Percentiles rank a stretch among this genome's conserved stretches.
Evolutionary conservation across 768 basidiomycete genomes (phyloP).

Genomic region (Lanmaoa pseudosensibilis): DNA sequence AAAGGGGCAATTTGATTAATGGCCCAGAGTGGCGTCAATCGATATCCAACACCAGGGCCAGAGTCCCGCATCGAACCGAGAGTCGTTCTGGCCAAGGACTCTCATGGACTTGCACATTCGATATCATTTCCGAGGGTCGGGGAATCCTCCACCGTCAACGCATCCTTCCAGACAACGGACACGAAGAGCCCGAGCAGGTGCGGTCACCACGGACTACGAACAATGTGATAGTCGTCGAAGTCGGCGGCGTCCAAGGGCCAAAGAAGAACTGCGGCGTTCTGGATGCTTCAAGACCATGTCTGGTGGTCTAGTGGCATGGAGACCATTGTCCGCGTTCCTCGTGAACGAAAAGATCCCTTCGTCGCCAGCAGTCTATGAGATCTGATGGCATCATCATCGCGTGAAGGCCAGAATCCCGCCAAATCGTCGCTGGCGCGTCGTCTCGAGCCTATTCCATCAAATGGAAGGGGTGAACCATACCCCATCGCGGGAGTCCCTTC

Average conservation of each 20-base stretch:
- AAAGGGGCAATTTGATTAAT: background rate
- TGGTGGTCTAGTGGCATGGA: background rate
- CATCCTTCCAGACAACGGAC: background rate
- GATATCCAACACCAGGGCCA: background rate
- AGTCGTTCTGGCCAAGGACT: no score
- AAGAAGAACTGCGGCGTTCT: slow-evolving; percentile 1
- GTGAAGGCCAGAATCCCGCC: background rate
- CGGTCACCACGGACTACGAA: slow-evolving; percentile 16
- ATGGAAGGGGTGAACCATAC: background rate
- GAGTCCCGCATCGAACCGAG: no score
- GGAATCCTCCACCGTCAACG: background rate
- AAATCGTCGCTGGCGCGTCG: background rate
- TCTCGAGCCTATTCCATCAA: background rate
- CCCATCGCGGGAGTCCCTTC: background rate
- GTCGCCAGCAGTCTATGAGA: background rate
- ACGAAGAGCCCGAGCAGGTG: background rate
- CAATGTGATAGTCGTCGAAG: slow-evolving; percentile 8
- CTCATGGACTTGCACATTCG: background rate
- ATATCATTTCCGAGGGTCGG: slow-evolving; percentile 16
- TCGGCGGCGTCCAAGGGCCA: slow-evolving; percentile 8
- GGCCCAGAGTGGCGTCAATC: background rate
- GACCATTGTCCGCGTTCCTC: slow-evolving; percentile 19
- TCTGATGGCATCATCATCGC: background rate
- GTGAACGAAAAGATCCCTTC: background rate
- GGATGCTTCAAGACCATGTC: background rate